These are phyloP conservation scores for Escallonia rubra DNA, from an alignment of 129 eudicot species.

Conservation along the genomic window DNA sequence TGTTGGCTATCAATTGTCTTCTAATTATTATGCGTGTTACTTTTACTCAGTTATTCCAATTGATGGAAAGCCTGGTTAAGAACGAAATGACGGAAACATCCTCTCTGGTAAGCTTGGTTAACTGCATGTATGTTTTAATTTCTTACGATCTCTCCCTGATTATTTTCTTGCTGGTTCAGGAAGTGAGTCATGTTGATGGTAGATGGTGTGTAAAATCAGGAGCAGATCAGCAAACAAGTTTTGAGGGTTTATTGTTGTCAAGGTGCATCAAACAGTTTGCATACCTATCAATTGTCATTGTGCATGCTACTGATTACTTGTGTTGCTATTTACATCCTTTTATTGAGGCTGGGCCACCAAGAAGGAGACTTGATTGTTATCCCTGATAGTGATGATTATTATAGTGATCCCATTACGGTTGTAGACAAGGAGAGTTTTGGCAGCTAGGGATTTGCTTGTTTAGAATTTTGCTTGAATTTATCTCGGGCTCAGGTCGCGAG, in stretches of 20 bases:
- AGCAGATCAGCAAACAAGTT: conserved; percentile 36
- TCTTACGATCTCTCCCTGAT: conserved; percentile 11
- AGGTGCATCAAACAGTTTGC: conserved; percentile 50
- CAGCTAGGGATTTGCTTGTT: too few relatives aligned
- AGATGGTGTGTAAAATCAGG: conserved; percentile 91
- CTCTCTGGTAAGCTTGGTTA: conserved; percentile 47
- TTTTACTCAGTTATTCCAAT: conserved; percentile 60
- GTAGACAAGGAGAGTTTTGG: too few relatives aligned
- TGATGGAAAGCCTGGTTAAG: conserved; percentile 65
- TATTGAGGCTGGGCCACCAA: too few relatives aligned
- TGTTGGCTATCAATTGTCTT: neutral
- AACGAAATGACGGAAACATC: conserved; percentile 48
- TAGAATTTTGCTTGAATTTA: too few relatives aligned
- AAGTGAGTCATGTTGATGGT: conserved; percentile 71
- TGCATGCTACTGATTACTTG: too few relatives aligned
- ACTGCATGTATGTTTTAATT: conserved; percentile 5
- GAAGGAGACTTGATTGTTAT: too few relatives aligned
- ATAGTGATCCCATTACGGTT: too few relatives aligned
- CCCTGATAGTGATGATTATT: too few relatives aligned
- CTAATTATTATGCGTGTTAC: conserved; percentile 2
- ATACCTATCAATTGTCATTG: neutral
- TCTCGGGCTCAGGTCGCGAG: too few relatives aligned
- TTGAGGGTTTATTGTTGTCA: conserved; percentile 82
- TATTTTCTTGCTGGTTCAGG: conserved; percentile 41
- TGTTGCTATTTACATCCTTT: too few relatives aligned